Evolutionary conservation across 2,329 filamentous ascomycete genomes (phyloP).

Genomic region (Aaosphaeria arxii): DNA sequence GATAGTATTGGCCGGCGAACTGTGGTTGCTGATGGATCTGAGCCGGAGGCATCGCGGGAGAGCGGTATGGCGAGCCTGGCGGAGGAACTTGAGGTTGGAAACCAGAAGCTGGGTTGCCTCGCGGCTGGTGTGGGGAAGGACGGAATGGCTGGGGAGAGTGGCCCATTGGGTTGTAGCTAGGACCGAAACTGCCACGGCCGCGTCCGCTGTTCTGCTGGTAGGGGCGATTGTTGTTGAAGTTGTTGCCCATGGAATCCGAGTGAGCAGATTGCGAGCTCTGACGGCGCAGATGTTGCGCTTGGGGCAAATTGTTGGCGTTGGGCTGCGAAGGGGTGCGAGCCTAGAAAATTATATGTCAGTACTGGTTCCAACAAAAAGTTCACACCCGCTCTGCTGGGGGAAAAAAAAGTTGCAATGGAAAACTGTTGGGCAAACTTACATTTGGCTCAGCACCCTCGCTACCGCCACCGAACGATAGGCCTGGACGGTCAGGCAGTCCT

Average conservation of each 20-base stretch:
- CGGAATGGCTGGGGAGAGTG: conserved; percentile 55
- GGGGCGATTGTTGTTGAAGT: conserved; percentile 24
- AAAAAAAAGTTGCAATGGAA: too few species aligned
- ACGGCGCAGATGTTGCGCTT: conserved; percentile 76
- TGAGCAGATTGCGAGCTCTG: conserved; percentile 84
- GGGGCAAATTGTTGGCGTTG: conserved; percentile 44
- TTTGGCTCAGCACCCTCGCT: conserved; percentile 66
- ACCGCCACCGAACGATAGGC: conserved; percentile 77
- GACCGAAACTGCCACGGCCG: conserved; percentile 40
- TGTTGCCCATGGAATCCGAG: conserved; percentile 64
- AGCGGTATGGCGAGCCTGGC: conserved; percentile 54
- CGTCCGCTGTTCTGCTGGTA: conserved; percentile 39
- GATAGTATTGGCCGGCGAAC: conserved; percentile 48
- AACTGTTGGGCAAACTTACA: conserved; percentile 53
- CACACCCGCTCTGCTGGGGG: too few species aligned
- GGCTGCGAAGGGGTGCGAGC: conserved; percentile 64
- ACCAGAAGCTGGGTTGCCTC: conserved; percentile 50
- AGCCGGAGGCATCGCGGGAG: conserved; percentile 57
- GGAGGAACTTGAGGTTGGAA: conserved; percentile 49
- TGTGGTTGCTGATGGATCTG: conserved; percentile 64
- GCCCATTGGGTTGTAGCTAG: conserved; percentile 43
- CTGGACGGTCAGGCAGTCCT: conserved; percentile 58
- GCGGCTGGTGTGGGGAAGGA: conserved; percentile 49
- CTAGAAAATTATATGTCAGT: conserved; percentile 42
- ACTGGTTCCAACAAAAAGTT: conserved; percentile 3